Evolutionary conservation across 2,329 filamentous ascomycete genomes (phyloP).

Genomic region (Ophiostoma sp.): DNA sequence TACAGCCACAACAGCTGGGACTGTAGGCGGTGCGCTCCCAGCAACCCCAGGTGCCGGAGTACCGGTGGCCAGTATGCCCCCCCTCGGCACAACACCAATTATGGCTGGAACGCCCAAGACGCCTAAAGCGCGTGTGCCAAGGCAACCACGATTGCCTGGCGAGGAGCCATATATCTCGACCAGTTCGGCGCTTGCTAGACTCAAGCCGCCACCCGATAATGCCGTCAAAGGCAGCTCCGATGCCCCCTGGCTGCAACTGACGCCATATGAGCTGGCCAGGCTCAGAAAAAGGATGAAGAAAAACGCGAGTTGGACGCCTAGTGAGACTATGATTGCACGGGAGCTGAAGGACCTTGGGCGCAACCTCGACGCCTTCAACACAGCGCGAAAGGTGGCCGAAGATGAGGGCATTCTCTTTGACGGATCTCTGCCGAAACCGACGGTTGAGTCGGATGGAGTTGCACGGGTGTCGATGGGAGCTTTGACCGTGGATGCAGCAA

Average conservation of each 20-base stretch:
- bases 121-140: conserved; percentile 40
- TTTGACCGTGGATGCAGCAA: conserved; percentile 49
- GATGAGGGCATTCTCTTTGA: conserved; percentile 60
- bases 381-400: conserved; percentile 60
- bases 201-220: conserved; percentile 56
- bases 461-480: conserved; percentile 55
- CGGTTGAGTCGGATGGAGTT: conserved; percentile 46
- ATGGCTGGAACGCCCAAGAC: conserved; percentile 36
- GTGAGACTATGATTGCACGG: conserved; percentile 77
- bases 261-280: conserved; percentile 59
- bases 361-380: conserved; percentile 56
- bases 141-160: conserved; percentile 28
- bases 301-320: conserved; percentile 79
- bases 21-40: neutral
- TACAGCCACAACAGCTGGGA: neutral
- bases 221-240: conserved; percentile 54
- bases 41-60: neutral
- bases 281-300: conserved; percentile 87
- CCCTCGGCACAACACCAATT: neutral
- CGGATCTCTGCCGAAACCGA: conserved; percentile 38
- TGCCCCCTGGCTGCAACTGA: conserved; percentile 62
- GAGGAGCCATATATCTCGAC: conserved; percentile 35
- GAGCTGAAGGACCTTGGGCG: conserved; percentile 68
- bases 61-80: too few species aligned
- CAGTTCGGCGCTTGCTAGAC: conserved; percentile 38